Evolutionary conservation across 2,329 filamentous ascomycete species (phyloP), one percentile per base, ranked within the genome.

Genomic region (Allantophomopsis cytisporea): DNA sequence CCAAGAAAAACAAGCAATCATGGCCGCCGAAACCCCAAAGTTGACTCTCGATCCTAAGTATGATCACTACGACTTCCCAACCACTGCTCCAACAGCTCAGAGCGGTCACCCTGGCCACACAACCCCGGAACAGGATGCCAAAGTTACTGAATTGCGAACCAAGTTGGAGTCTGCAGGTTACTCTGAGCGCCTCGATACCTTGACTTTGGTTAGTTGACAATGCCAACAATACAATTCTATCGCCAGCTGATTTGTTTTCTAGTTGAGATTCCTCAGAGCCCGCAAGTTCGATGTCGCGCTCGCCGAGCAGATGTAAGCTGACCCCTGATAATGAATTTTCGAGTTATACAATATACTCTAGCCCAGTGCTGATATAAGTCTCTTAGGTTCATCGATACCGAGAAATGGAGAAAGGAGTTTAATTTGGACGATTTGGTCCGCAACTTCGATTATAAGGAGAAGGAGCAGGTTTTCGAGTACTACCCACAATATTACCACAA

Each of bases 401-500:
- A 96, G 67, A 79, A 83, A 58, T 98, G 91, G 91, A 78, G 91
- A 60, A 79, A 81, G 60, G 77, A 88, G 41, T 91, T 83, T 54
- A 77, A 83, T 46, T 83, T 94, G 23, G 85, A 95, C 63, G 72
- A 88, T 47, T 72, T 85, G 31, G 76, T 89, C 40, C 76, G 75
- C 46, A 80, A 66, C 51, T 94, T 93, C 69, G 78, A 91, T 43
- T 95, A 94, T 67, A 71, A 71, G 47, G 88, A 95, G 72, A 91
- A 89, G 63, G 59, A 73, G 40, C 60, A 89, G 57, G 74, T 98
- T 43, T 84, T 84, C 62, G 69, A 89, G 63, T 94, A 83, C 71
- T 98, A 98, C 66, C 86, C 86, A 36, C 91, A 98, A 66, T 98
- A 91, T 70, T 98, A 98, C 69, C 91, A 98, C 75, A 95, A 95